Evolutionary conservation across 148 eudicot species (phyloP).

Genomic region (Diospyros lotus): DNA sequence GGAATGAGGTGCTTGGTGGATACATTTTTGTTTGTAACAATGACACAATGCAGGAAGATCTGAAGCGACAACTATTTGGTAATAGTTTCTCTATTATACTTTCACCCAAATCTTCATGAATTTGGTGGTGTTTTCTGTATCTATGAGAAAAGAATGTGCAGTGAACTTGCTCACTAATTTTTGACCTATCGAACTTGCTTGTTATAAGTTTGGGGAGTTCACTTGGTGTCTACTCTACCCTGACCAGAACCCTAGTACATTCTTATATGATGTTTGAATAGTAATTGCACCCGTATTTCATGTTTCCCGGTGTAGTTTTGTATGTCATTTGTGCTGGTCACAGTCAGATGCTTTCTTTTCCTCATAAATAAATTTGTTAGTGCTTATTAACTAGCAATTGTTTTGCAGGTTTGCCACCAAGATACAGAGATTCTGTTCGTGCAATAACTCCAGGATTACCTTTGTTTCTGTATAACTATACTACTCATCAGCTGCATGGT

Average conservation of each 20-base stretch:
- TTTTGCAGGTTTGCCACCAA: constrained; percentile 85
- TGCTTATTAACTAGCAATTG: constrained; percentile 14
- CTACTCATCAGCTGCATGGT: constrained; percentile 99
- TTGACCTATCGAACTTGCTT: too few species aligned
- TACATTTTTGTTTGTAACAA: constrained; percentile 90
- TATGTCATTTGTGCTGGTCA: not conserved
- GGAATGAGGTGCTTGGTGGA: constrained; percentile 97
- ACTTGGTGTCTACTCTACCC: not conserved
- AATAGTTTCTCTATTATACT: constrained; percentile 14
- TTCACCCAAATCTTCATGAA: too few species aligned
- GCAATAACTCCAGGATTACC: constrained; percentile 96
- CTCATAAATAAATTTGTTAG: not conserved
- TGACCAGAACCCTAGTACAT: not conserved
- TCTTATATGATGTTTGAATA: not conserved
- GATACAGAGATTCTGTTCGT: constrained; percentile 95
- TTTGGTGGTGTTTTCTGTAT: too few species aligned
- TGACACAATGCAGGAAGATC: constrained; percentile 82
- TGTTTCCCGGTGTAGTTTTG: not conserved
- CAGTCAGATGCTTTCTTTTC: not conserved
- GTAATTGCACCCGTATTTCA: not conserved
- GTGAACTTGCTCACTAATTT: too few species aligned
- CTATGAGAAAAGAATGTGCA: too few species aligned
- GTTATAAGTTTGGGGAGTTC: constrained; percentile 1
- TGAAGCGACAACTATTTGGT: constrained; percentile 87
- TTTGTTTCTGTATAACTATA: constrained; percentile 95